A percentile compares a stretch with the other conserved stretches of the same genome.
Evolutionary conservation across 306 rosid species (phyloP).

Genomic region (Carpinus viminea): DNA sequence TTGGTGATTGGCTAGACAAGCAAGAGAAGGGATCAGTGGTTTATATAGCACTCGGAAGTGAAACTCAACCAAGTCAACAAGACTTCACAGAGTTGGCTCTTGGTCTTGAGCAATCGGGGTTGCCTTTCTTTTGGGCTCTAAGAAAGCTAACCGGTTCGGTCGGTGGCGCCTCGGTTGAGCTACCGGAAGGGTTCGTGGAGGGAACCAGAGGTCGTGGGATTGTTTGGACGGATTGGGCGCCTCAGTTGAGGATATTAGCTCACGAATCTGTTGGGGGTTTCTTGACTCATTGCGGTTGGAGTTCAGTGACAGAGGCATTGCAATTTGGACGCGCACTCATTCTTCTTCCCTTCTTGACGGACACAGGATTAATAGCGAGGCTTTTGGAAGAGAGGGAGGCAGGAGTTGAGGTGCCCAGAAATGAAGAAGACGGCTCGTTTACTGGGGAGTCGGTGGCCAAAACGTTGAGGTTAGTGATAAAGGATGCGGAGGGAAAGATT

Average conservation of each 20-base stretch:
- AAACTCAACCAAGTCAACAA: conserved; percentile 18
- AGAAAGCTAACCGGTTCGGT: neutral
- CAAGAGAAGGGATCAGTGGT: conserved; percentile 27
- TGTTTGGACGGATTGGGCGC: conserved; percentile 30
- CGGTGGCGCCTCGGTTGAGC: neutral
- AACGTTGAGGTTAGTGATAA: conserved; percentile 14
- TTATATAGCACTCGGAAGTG: conserved; percentile 38
- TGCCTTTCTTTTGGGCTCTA: conserved; percentile 34
- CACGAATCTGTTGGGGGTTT: conserved; percentile 37
- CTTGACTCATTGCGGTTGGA: conserved; percentile 39
- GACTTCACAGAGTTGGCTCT: conserved; percentile 28
- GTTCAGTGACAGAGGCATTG: conserved; percentile 27
- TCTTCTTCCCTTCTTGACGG: conserved; percentile 25
- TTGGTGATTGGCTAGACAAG: conserved; percentile 33
- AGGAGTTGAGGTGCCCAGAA: conserved; percentile 13
- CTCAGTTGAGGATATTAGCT: conserved; percentile 31
- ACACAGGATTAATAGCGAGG: conserved; percentile 16
- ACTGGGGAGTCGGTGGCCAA: conserved; percentile 16
- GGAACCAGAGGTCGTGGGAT: conserved; percentile 5
- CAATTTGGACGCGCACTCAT: conserved; percentile 22
- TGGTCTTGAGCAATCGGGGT: conserved; percentile 30
- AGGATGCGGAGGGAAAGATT: conserved; percentile 25
- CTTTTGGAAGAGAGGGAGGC: conserved; percentile 7
- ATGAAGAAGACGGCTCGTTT: conserved; percentile 12
- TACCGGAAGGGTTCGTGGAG: conserved; percentile 17